phyloP scores from a whole-genome alignment of 805 yeast genomes.

The Starmerella vitae region DNA sequence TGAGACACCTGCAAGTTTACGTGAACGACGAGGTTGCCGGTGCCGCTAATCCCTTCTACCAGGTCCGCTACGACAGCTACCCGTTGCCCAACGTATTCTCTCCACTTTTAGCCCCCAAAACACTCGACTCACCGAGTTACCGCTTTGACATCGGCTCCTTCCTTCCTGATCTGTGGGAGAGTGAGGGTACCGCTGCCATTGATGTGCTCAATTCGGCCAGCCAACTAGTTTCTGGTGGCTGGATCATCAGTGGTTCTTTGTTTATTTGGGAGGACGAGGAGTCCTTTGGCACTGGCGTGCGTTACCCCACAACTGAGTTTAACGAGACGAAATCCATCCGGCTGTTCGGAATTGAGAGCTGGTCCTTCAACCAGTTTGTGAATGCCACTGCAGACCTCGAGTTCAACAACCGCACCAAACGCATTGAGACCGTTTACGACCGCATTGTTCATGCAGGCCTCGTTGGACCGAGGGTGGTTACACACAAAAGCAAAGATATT shows the following conservation, averaged over 20 bases:
- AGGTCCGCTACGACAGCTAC: conserved; percentile 71
- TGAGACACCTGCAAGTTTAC: conserved; percentile 46
- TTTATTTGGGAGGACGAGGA: conserved; percentile 23
- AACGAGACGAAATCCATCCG: conserved; percentile 2
- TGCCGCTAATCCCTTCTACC: conserved; percentile 52
- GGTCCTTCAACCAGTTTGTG: conserved; percentile 1
- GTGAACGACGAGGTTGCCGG: conserved; percentile 47
- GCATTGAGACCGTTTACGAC: too few relatives aligned
- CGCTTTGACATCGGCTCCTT: conserved; percentile 57
- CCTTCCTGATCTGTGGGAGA: conserved; percentile 48
- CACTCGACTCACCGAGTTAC: conserved; percentile 57
- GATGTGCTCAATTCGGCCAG: too few relatives aligned
- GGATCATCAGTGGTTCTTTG: conserved; percentile 25
- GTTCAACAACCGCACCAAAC: neutral
- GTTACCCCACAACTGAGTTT: neutral
- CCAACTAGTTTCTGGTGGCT: too few relatives aligned
- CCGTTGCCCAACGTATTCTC: conserved; percentile 67
- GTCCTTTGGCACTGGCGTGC: conserved; percentile 20
- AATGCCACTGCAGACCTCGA: conserved; percentile 5
- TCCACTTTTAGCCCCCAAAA: conserved; percentile 58
- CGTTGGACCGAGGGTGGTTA: too few relatives aligned
- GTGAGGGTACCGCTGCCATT: too few relatives aligned
- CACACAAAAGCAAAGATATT: too few relatives aligned
- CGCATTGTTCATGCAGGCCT: too few relatives aligned
- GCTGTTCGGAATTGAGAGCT: conserved; percentile 5